phyloP scores from a whole-genome alignment of 129 eudicot genomes.

The Chrysanthemum lavandulifolium region DNA sequence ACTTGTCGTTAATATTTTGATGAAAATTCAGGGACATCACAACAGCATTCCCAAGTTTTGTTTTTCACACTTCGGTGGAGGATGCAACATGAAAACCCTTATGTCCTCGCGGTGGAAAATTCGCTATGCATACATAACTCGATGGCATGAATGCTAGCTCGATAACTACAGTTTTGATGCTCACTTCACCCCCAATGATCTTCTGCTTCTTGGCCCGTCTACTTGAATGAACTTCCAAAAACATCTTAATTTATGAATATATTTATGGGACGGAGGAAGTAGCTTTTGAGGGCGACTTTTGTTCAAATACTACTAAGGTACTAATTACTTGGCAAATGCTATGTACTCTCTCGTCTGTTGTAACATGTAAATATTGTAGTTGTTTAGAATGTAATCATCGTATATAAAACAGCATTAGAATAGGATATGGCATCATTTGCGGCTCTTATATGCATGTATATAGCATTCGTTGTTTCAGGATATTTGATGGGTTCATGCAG shows the following conservation, averaged over 20 bases:
- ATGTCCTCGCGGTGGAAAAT: not conserved
- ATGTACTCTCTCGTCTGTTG: not conserved
- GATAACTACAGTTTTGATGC: not conserved
- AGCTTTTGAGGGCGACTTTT: not conserved
- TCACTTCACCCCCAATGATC: conserved; percentile 13
- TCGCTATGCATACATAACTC: not conserved
- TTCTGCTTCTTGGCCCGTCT: not conserved
- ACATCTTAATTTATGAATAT: not conserved
- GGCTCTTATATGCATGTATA: not conserved
- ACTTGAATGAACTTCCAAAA: not conserved
- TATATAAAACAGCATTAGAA: not conserved
- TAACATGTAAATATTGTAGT: not conserved
- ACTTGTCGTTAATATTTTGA: conserved; percentile 1
- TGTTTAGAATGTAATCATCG: not conserved
- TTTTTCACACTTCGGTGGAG: conserved; percentile 78
- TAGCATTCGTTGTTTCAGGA: not conserved
- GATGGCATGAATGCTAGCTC: conserved; percentile 4
- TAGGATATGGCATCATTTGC: not conserved
- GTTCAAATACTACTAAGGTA: not conserved
- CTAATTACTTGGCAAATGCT: not conserved
- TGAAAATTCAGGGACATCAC: conserved; percentile 64
- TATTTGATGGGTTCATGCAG: not conserved
- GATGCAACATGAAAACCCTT: conserved; percentile 43
- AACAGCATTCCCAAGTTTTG: conserved; percentile 79
- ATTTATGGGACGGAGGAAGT: not conserved